Base-by-base conservation (phyloP, 495 filamentous ascomycete genomes). In the Penicillium simplicissimum region DNA sequence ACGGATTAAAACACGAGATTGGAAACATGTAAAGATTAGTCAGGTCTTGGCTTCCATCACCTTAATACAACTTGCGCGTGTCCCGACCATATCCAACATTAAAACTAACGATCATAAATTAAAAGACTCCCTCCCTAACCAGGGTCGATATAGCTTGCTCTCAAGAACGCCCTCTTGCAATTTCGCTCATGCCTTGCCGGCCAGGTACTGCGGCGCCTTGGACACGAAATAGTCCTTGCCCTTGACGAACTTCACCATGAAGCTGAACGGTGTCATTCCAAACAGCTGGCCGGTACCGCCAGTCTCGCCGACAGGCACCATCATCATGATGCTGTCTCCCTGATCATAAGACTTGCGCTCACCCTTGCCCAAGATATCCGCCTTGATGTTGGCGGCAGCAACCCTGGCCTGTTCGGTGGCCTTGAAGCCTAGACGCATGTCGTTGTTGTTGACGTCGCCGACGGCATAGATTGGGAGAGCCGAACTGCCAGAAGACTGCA, bases 201-300 rank as follows among this genome's bases (percentile, higher is more conserved):
- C 57, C 14, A 72, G 11, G 2, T 21, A 14, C 10, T n/a, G 13
- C 14, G 56, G 31, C 19, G 74, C 74, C 67, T 75, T 75, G 9
- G 60, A 61, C 17, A 76, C 62, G 19, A 81, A 75, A 35, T 66
- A 77, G 42, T 75, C 72, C 58, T 65, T 73, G 40, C 76, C 75
- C 73, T 87, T 87, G 59, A 78, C 35, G 47, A 74, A 74, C 66
- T 65, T 71, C 17, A 85, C 73, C 52, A 86, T 45, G 53, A 72
- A 74, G 14, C 76, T 70, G 59, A 74, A 85, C 2, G 75, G 55
- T 51, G 68, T 73, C 62, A 75, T 76, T 4, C 69, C 69, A 43
- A 79, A 81, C 8, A 84, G 53, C 67, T 84, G 81, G 1, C 83
- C 82, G 0, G 81, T 82, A 1, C 81, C 84, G 23, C 67, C 68